Evolutionary conservation across 345 rosid species (phyloP).

Genomic region (Salix purpurea): DNA sequence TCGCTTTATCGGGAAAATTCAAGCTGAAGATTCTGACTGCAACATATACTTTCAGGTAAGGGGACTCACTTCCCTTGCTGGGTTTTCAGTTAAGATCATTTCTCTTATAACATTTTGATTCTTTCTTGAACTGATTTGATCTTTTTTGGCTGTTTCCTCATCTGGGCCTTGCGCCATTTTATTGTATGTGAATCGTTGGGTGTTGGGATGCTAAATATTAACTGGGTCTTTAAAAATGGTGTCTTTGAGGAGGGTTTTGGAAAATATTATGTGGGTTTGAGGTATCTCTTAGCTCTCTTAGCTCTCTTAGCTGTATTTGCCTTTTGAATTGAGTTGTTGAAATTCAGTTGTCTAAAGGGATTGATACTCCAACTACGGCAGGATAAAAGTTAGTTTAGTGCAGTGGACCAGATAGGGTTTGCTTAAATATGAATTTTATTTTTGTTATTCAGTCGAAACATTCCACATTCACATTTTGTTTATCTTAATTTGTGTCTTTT

Average conservation of each 20-base stretch:
- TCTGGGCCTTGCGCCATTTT: background rate
- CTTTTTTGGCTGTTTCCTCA: background rate
- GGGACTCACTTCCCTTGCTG: background rate
- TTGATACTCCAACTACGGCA: background rate
- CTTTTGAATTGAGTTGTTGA: background rate
- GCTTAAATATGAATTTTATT: background rate
- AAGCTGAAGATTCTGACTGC: background rate
- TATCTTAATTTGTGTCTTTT: background rate
- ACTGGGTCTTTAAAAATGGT: background rate
- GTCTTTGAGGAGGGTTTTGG: slow-evolving; percentile 22
- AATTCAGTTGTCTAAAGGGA: background rate
- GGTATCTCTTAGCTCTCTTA: background rate
- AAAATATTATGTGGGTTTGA: background rate
- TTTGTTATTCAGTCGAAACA: background rate
- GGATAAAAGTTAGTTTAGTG: background rate
- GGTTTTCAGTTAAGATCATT: background rate
- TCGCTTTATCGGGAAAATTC: background rate
- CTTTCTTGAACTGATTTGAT: background rate
- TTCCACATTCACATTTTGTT: background rate
- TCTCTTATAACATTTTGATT: background rate
- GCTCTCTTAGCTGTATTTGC: background rate
- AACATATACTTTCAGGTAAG: background rate
- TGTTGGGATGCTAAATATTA: background rate
- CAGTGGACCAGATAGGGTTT: background rate
- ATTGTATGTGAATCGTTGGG: background rate